Evolutionary conservation across 2,329 filamentous ascomycete genomes (phyloP), one percentile per base, ranked within the genome.

Genomic region (Fusarium sp.): DNA sequence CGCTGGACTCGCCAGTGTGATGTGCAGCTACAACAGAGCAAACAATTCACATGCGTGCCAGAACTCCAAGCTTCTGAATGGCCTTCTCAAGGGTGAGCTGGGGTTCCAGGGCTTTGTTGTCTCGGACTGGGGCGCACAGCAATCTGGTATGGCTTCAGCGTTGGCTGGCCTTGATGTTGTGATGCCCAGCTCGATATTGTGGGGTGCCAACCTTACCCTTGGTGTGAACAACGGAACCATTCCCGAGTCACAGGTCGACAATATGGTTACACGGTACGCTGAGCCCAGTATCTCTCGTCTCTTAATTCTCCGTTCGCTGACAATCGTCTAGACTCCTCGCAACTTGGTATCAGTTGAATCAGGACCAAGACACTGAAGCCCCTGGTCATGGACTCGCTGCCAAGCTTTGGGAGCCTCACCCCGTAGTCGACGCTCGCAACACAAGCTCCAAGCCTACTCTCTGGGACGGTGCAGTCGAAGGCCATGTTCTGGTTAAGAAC

Each of bases 21-120:
- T 97, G 94, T 94, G 93, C 79, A 89, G 90, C 4, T 97, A 97
- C 74, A 92, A 93, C 77, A 90, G 90, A 75, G 82, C 90, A 7
- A 85, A 92, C 62, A 94, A 93, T 75, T 90, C 89, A 1, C 82
- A 70, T 10, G 67, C 58, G 3, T 70, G 66, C 18, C 66, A 69
- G 5, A 70, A 70, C 59, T 70, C 66, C 0, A 70, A 70, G 7
- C 66, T 69, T 20, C 51, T 70, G 2, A 70, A 70, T 2, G 66
- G 59, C 4, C 15, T 94, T 3, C 83, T 94, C 14, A 94, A 94
- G 74, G 90, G 91, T 44, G 92, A 94, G 79, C 83, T 94, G 36
- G 91, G 90, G 0, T 94, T 94, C 75, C 91, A 93, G 74, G 92
- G 92, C 2, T 75, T 90, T 83, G 88, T 93, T 17, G 89, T 93